Evolutionary conservation across 2,329 filamentous ascomycete genomes (phyloP).

Genomic region (Botrytis fragariae): DNA sequence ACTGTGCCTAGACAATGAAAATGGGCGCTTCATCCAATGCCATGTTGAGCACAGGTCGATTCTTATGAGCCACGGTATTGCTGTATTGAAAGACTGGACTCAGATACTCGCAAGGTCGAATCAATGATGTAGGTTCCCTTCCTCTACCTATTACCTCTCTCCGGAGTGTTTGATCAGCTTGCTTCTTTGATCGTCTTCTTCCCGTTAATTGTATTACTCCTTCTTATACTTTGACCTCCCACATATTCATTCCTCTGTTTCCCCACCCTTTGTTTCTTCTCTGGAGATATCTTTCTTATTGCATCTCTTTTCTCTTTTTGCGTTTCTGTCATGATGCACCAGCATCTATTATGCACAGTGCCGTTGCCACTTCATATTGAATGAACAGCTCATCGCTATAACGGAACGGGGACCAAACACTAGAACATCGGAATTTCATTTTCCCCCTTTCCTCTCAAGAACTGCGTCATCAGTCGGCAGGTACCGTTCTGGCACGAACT

Average conservation of each 20-base stretch:
- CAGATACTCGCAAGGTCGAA: neutral
- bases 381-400: slow-evolving; percentile 17
- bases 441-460: neutral
- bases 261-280: neutral
- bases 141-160: neutral
- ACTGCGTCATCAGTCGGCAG: slow-evolving; percentile 12
- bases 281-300: neutral
- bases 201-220: slow-evolving; percentile 4
- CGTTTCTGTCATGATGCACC: slow-evolving; percentile 8
- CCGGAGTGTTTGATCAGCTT: neutral
- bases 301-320: neutral
- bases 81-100: neutral
- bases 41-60: neutral
- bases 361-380: neutral
- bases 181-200: neutral
- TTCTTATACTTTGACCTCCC: neutral
- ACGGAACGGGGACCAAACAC: neutral
- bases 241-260: neutral
- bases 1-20: neutral
- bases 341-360: neutral
- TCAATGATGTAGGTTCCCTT: neutral
- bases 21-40: slow-evolving; percentile 4
- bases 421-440: slow-evolving; percentile 6
- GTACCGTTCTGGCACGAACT: slow-evolving; percentile 2
- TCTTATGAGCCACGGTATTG: neutral